These are phyloP conservation scores for Nidularia sp. DNA, from an alignment of 768 basidiomycete species.

Conservation along the genomic window DNA sequence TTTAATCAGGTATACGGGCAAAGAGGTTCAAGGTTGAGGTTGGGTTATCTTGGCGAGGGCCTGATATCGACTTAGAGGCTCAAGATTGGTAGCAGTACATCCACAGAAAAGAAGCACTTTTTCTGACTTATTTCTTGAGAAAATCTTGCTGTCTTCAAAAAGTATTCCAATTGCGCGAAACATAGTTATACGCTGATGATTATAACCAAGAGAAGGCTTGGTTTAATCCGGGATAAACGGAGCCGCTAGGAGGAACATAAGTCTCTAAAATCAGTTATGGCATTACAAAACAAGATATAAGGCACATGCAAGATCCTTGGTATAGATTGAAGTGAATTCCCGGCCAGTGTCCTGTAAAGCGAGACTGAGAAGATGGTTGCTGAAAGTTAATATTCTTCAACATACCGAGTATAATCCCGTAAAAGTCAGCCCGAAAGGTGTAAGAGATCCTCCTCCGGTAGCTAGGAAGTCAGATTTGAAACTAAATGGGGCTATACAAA, in stretches of 20 bases:
- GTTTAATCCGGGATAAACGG: conserved; percentile 25
- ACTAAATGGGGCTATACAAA: background rate
- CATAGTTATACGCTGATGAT: no score
- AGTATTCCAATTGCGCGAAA: no score
- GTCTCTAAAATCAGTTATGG: conserved; percentile 6
- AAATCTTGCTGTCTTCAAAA: no score
- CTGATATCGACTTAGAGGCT: no score
- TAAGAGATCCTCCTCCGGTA: conserved; percentile 27
- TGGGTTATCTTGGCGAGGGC: no score
- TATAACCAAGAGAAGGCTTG: conserved; percentile 2
- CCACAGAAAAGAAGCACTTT: no score
- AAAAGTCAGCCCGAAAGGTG: conserved; percentile 31
- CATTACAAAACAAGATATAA: no score
- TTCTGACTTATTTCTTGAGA: no score
- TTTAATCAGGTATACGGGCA: no score
- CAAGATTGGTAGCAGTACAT: no score
- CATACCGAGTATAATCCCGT: conserved; percentile 28
- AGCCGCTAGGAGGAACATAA: conserved; percentile 26
- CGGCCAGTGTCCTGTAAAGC: conserved; percentile 22
- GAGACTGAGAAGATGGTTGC: background rate
- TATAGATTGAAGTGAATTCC: conserved; percentile 31
- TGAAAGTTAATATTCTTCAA: background rate
- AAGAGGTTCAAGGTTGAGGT: no score
- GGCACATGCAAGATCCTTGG: conserved; percentile 14
- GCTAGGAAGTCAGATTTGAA: conserved; percentile 11